A percentile compares a stretch with the other conserved stretches of the same genome.
These are phyloP conservation scores for Sapria himalayana DNA, from an alignment of 345 rosid species.

Conservation along the genomic window DNA sequence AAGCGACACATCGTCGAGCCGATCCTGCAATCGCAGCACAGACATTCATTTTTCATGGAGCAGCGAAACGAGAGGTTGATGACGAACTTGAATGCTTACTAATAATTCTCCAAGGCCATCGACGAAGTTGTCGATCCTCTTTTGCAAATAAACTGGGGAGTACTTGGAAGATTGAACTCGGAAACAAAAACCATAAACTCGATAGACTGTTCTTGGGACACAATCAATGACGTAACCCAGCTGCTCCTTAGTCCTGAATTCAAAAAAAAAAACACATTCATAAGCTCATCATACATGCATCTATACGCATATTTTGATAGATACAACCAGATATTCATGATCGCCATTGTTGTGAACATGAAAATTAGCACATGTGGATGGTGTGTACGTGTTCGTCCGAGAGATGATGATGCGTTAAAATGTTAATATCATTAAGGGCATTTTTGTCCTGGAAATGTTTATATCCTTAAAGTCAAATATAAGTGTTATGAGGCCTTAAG, in stretches of 20 bases:
- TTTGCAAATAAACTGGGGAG: constrained; percentile 57
- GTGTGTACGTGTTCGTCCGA: no score
- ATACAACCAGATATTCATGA: no score
- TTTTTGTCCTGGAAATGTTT: no score
- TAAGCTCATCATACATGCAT: no score
- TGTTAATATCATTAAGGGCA: no score
- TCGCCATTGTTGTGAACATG: no score
- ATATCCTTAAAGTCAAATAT: no score
- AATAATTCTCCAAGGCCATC: constrained; percentile 37
- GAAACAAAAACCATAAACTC: constrained; percentile 66
- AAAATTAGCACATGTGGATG: no score
- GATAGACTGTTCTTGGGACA: constrained; percentile 54
- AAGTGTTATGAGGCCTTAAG: no score
- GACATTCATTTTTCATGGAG: neutral
- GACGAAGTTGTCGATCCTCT: constrained; percentile 59
- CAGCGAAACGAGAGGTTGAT: constrained; percentile 1
- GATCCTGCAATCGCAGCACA: constrained; percentile 22
- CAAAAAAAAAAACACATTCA: constrained; percentile 6
- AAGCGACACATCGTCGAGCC: constrained; percentile 54
- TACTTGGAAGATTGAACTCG: constrained; percentile 78
- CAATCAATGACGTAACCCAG: constrained; percentile 87
- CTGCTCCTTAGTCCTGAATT: constrained; percentile 81
- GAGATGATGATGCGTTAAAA: no score
- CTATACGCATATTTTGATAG: no score
- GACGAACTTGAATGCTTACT: constrained; percentile 23